phyloP scores from a whole-genome alignment of 1,284 basidiomycete species.

The Cutaneotrichosporon dermatis region DNA sequence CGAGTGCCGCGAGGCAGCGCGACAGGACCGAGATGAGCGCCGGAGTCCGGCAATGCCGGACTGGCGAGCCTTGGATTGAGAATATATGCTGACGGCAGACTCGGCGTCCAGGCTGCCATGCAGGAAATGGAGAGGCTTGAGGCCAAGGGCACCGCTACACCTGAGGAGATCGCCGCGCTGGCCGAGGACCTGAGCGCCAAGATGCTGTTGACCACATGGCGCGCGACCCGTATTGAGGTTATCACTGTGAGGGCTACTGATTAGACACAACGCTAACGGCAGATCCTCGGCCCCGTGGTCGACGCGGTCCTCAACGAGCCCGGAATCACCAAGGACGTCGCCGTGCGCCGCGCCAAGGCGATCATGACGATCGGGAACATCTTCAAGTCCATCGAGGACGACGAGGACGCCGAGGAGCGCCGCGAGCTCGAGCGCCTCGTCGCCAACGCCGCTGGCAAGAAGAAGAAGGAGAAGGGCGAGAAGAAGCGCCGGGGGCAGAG shows the following conservation, averaged over 20 bases:
- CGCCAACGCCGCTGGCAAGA: conserved; percentile 49
- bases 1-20: too few species aligned
- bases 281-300: conserved; percentile 59
- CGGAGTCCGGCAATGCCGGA: too few species aligned
- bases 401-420: conserved; percentile 85
- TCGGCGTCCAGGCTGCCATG: conserved; percentile 62
- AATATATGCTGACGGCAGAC: conserved; percentile 44
- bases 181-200: conserved; percentile 95
- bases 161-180: conserved; percentile 77
- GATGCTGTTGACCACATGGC: conserved; percentile 92
- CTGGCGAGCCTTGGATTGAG: too few species aligned
- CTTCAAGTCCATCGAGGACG: conserved; percentile 75
- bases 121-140: conserved; percentile 89
- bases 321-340: conserved; percentile 62
- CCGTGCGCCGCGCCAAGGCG: conserved; percentile 80
- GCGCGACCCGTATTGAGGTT: conserved; percentile 87
- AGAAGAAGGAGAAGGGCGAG: conserved; percentile 44
- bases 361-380: conserved; percentile 76
- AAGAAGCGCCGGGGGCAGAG: conserved; percentile 9
- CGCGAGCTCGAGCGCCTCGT: conserved; percentile 74
- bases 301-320: conserved; percentile 77
- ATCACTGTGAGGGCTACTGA: conserved; percentile 59
- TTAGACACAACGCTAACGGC: conserved; percentile 12
- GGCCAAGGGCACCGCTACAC: conserved; percentile 72
- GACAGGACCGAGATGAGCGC: too few species aligned